Conservation (phyloP, 176 grass and related monocot genomes). For the Guadua angustifolia region DNA sequence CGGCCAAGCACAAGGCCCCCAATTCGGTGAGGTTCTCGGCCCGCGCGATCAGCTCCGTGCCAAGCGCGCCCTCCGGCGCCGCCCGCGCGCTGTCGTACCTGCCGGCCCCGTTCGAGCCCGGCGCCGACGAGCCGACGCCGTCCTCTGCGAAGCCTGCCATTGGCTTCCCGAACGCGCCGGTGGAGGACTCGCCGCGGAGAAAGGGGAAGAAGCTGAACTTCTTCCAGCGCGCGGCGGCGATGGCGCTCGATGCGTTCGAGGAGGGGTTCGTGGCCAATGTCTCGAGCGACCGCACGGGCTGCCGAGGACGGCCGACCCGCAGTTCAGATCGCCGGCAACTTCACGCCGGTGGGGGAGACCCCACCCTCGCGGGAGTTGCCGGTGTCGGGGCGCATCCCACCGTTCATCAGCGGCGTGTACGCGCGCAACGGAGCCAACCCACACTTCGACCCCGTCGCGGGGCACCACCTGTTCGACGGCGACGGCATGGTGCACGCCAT, state of each 20-base stretch:
- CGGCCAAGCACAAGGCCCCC: not conserved
- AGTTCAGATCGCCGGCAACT: constrained; percentile 89
- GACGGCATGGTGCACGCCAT: constrained; percentile 94
- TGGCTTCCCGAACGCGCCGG: constrained; percentile 24
- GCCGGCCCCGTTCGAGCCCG: not conserved
- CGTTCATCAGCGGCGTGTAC: constrained; percentile 77
- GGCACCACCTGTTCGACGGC: constrained; percentile 94
- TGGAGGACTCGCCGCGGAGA: not conserved
- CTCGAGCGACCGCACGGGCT: constrained; percentile 67
- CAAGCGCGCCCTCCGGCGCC: not conserved
- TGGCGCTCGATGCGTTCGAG: constrained; percentile 69
- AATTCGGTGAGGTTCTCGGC: constrained; percentile 40
- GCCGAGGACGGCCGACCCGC: constrained; percentile 66
- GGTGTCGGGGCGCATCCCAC: constrained; percentile 65
- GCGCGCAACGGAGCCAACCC: constrained; percentile 94
- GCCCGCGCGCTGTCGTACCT: not conserved
- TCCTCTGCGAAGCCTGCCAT: constrained; percentile 27
- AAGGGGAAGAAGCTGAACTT: constrained; percentile 33
- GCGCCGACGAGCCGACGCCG: not conserved
- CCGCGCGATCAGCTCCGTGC: constrained; percentile 42
- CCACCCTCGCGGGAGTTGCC: constrained; percentile 47
- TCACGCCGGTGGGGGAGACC: constrained; percentile 67
- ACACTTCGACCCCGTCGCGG: constrained; percentile 73
- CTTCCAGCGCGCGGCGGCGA: constrained; percentile 64
- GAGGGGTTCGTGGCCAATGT: constrained; percentile 63